Conservation (phyloP, 1,284 basidiomycete genomes). For the Schizopora paradoxa region DNA sequence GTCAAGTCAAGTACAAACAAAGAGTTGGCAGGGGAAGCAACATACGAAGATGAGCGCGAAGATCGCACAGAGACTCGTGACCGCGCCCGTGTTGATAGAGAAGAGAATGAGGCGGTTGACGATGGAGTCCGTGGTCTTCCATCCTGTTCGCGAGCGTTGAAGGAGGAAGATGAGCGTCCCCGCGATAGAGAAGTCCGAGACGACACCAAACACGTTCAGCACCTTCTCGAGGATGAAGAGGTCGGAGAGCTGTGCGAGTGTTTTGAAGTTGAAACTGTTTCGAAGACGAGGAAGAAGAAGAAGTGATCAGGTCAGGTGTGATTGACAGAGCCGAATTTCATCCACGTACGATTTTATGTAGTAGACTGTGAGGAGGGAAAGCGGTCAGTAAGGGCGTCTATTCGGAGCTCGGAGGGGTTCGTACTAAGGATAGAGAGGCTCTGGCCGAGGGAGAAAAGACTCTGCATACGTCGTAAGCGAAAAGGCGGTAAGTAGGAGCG, state of each 20-base stretch:
- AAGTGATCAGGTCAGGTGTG: background rate
- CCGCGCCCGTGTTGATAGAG: constrained; percentile 16
- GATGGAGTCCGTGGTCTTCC: constrained; percentile 14
- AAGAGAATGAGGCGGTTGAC: constrained; percentile 18
- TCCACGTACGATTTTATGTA: constrained; percentile 7
- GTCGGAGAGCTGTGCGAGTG: constrained; percentile 7
- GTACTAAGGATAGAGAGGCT: constrained; percentile 6
- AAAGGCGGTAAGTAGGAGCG: no score
- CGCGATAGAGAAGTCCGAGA: constrained; percentile 14
- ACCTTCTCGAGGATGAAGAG: constrained; percentile 11
- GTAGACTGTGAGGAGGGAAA: constrained; percentile 2
- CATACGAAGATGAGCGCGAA: constrained; percentile 14
- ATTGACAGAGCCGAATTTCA: no score
- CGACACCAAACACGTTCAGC: constrained; percentile 14
- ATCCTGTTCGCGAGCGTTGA: constrained; percentile 14
- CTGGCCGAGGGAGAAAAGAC: constrained; percentile 2
- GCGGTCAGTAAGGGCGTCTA: background rate
- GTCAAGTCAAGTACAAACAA: background rate
- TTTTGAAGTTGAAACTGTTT: constrained; percentile 5
- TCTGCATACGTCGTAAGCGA: no score
- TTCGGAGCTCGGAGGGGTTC: background rate
- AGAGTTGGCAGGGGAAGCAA: background rate
- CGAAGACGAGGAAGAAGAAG: background rate
- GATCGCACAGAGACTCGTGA: constrained; percentile 17
- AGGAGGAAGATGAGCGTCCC: constrained; percentile 13